Conservation (phyloP, 2,329 filamentous ascomycete species). For the Pyrenochaeta sp. region DNA sequence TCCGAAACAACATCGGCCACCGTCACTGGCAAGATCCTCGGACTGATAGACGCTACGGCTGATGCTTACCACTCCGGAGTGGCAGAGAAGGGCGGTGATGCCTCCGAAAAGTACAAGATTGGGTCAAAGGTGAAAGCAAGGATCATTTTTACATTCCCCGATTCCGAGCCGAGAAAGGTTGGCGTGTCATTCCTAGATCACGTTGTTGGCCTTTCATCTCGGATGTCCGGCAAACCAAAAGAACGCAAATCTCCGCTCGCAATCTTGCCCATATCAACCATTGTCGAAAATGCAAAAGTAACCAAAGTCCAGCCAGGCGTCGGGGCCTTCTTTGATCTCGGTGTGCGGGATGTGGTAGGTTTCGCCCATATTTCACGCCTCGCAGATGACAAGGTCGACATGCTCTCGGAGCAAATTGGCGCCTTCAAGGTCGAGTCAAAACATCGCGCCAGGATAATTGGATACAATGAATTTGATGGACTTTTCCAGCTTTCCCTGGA, state of each 20-base stretch:
- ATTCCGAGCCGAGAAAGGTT: slow-evolving; percentile 79
- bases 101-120: slow-evolving; percentile 80
- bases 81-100: slow-evolving; percentile 71
- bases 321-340: slow-evolving; percentile 81
- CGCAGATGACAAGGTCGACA: slow-evolving; percentile 88
- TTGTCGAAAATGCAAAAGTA: slow-evolving; percentile 79
- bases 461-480: slow-evolving; percentile 87
- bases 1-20: slow-evolving; percentile 77
- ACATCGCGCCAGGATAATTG: slow-evolving; percentile 82
- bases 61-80: slow-evolving; percentile 88
- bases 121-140: slow-evolving; percentile 85
- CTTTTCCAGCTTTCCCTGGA: slow-evolving; percentile 87
- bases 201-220: slow-evolving; percentile 68
- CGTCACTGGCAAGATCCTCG: slow-evolving; percentile 90
- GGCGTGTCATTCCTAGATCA: slow-evolving; percentile 91
- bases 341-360: slow-evolving; percentile 71
- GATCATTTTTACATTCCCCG: slow-evolving; percentile 86
- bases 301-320: slow-evolving; percentile 79
- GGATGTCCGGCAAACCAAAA: slow-evolving; percentile 44
- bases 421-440: slow-evolving; percentile 78
- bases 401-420: slow-evolving; percentile 77
- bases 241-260: slow-evolving; percentile 64
- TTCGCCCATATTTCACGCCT: slow-evolving; percentile 96
- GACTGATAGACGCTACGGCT: slow-evolving; percentile 86
- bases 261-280: slow-evolving; percentile 73